Conservation (phyloP, 208 protist species). For the Phytomonas serpens region DNA sequence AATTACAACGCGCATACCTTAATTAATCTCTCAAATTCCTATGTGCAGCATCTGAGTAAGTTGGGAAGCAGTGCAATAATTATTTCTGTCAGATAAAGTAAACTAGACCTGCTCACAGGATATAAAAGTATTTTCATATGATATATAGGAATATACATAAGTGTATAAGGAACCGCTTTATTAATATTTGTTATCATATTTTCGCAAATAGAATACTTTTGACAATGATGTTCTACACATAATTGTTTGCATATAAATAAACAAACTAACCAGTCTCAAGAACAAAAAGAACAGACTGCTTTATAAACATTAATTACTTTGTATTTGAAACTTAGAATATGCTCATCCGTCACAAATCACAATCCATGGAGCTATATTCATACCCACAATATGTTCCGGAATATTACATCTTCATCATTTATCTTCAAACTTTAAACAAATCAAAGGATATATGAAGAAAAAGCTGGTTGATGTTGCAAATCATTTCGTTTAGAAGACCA, state of each 20-base stretch:
- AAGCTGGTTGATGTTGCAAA: neutral
- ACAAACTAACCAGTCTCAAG: neutral
- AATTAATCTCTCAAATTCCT: neutral
- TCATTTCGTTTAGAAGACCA: neutral
- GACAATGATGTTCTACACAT: neutral
- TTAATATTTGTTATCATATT: neutral
- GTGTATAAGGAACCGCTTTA: neutral
- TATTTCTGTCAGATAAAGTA: neutral
- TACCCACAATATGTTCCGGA: neutral
- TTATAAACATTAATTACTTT: neutral
- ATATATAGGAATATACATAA: conserved; percentile 8
- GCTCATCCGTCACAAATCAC: neutral
- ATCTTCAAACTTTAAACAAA: neutral
- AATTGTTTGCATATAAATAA: conserved; percentile 3
- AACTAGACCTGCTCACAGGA: neutral
- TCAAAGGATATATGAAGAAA: neutral
- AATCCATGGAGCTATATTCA: neutral
- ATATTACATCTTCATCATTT: neutral
- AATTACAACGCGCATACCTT: conserved; percentile 71
- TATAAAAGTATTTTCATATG: neutral
- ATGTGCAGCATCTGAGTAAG: neutral
- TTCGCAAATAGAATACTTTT: neutral
- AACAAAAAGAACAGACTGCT: neutral
- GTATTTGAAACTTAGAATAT: conserved; percentile 2
- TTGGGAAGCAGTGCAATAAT: neutral